phyloP scores from a whole-genome alignment of 2,329 filamentous ascomycete genomes.

The Biscogniauxia sp. region DNA sequence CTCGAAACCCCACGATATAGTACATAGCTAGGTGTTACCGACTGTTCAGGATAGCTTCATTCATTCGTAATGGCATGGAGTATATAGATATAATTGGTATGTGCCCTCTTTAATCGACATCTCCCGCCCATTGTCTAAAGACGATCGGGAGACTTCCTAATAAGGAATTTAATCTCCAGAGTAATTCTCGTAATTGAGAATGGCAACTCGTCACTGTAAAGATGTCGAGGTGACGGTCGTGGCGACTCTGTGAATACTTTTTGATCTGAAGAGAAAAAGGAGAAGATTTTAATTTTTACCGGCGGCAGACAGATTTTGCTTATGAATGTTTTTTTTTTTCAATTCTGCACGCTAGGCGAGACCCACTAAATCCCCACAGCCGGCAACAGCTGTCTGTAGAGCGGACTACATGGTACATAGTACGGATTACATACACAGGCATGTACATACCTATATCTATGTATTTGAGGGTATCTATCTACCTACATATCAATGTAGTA shows the following conservation, averaged over 20 bases:
- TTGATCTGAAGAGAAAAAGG: constrained; percentile 55
- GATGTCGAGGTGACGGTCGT: constrained; percentile 58
- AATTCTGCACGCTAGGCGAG: too few species aligned
- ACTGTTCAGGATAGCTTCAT: too few species aligned
- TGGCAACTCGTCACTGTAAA: constrained; percentile 63
- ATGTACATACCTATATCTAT: too few species aligned
- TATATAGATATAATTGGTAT: constrained; percentile 16
- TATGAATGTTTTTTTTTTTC: too few species aligned
- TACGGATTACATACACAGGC: too few species aligned
- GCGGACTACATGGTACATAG: too few species aligned
- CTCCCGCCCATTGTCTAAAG: constrained; percentile 49
- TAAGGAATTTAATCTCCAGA: constrained; percentile 60
- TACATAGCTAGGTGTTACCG: too few species aligned
- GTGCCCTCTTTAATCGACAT: constrained; percentile 63
- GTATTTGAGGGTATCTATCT: too few species aligned
- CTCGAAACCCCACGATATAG: too few species aligned
- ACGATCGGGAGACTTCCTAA: constrained; percentile 61
- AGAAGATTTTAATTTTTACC: constrained; percentile 34
- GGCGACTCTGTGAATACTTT: constrained; percentile 61
- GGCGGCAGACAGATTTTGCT: neutral
- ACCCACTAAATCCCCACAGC: too few species aligned
- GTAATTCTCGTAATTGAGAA: constrained; percentile 47
- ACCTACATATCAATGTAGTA: too few species aligned
- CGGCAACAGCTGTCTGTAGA: too few species aligned
- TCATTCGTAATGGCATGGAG: neutral